Evolutionary conservation across 2,329 filamentous ascomycete species (phyloP).

Genomic region (Pseudogymnoascus pannorum): DNA sequence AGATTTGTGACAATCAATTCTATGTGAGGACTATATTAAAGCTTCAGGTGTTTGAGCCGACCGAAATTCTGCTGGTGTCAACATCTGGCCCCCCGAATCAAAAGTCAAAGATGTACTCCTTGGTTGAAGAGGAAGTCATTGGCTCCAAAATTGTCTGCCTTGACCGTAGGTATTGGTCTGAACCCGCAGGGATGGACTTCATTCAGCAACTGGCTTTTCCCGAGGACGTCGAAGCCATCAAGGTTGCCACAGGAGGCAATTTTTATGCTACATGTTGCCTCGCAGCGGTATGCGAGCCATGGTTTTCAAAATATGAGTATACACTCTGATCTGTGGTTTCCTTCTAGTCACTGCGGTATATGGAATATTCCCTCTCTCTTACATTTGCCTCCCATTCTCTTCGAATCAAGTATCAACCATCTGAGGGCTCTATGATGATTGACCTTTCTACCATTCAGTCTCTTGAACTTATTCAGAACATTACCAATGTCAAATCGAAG

Average conservation of each 20-base stretch:
- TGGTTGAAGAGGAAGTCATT: constrained; percentile 65
- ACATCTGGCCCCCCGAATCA: constrained; percentile 58
- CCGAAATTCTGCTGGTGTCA: constrained; percentile 69
- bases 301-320: neutral
- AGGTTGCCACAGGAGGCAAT: constrained; percentile 71
- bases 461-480: constrained; percentile 83
- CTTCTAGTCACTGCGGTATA: constrained; percentile 66
- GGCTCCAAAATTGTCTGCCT: constrained; percentile 55
- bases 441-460: constrained; percentile 81
- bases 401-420: constrained; percentile 77
- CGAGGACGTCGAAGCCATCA: constrained; percentile 74
- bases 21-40: constrained; percentile 87
- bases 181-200: constrained; percentile 67
- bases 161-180: constrained; percentile 78
- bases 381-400: constrained; percentile 73
- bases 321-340: neutral
- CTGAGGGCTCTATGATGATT: constrained; percentile 92
- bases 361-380: constrained; percentile 61
- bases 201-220: constrained; percentile 72
- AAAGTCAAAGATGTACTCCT: constrained; percentile 65
- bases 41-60: constrained; percentile 71
- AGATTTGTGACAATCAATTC: constrained; percentile 88
- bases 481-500: constrained; percentile 68
- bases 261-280: constrained; percentile 82
- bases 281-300: constrained; percentile 58